A percentile compares a stretch with the other conserved stretches of the same genome.
Evolutionary conservation across 2,329 filamentous ascomycete species (phyloP).

Genomic region (Elsinoe australis): DNA sequence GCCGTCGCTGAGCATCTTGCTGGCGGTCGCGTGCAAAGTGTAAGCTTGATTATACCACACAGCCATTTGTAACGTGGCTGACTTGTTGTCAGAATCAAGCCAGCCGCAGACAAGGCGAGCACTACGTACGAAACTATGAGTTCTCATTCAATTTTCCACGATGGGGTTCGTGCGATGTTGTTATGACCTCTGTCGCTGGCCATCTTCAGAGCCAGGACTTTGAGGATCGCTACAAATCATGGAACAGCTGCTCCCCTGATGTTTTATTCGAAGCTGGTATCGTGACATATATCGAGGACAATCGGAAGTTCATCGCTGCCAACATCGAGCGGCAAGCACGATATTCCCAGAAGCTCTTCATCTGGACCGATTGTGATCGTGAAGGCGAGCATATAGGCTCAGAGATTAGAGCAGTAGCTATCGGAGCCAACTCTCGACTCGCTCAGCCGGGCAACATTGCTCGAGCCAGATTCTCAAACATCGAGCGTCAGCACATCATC

Average conservation of each 20-base stretch:
- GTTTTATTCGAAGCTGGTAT: slow-evolving; percentile 76
- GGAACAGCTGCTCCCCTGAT: slow-evolving; percentile 72
- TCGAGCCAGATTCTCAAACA: slow-evolving; percentile 88
- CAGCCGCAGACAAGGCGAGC: slow-evolving; percentile 34
- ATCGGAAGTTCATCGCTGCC: slow-evolving; percentile 70
- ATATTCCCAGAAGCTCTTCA: slow-evolving; percentile 68
- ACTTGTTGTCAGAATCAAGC: no score
- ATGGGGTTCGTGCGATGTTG: slow-evolving; percentile 77
- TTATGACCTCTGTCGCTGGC: slow-evolving; percentile 88
- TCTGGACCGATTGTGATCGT: slow-evolving; percentile 98
- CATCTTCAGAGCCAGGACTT: slow-evolving; percentile 83
- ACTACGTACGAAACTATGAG: slow-evolving; percentile 87
- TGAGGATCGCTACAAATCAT: slow-evolving; percentile 62
- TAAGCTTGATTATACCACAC: slow-evolving; percentile 35
- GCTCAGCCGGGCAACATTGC: slow-evolving; percentile 54
- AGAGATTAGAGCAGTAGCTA: slow-evolving; percentile 77
- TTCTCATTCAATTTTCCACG: slow-evolving; percentile 80
- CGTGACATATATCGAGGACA: slow-evolving; percentile 57
- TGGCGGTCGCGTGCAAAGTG: slow-evolving; percentile 63
- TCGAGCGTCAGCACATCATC: slow-evolving; percentile 87
- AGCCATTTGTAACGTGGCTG: no score
- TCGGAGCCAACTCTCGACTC: slow-evolving; percentile 63
- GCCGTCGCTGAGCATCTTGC: slow-evolving; percentile 85
- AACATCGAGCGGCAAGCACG: slow-evolving; percentile 78
- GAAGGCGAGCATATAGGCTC: slow-evolving; percentile 95